Evolutionary conservation across 768 basidiomycete species (phyloP), one percentile per base, ranked within the genome.

Genomic region (Mycena sanguinolenta): DNA sequence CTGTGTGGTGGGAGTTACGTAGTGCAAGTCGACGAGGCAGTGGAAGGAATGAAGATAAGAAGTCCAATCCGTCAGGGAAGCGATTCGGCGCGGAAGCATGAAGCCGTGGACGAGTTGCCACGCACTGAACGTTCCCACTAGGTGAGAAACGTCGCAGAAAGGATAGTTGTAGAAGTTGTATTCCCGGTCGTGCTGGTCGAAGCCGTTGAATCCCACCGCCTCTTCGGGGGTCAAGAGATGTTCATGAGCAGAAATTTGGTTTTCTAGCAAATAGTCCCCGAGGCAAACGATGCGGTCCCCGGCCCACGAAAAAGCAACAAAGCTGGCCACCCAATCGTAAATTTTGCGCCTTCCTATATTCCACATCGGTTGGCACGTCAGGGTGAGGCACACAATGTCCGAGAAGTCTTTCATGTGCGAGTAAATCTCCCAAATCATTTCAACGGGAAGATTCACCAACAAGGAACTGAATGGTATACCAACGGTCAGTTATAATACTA

Each of bases 251-350:
- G 61, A 12, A 25, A 55, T 59, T 1, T 54, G 13, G 50, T 54
- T 34, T 4, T 21, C n/a, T n/a, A n/a, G 4, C n/a, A 54, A 32
- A n/a, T 30, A 34, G 6, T 34, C 38, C 6, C 66, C 66, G n/a
- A 61, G 19, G 30, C 58, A 67, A 14, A 67, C 32, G 38, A 67
- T 61, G 34, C 66, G 58, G 53, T 67, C 58, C 30, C 66, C 66
- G 0, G 28, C 42, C 28, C 66, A 67, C 10, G 52, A 60, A 14
- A 14, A 27, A 2, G 7, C n/a, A 9, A 52, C 52, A 5, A n/a
- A 38, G 3, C 42, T 10, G 0, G 38, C 52, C 12, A 61, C 28
- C 21, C 21, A 53, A 21, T 44, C 38, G 23, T 67, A 53, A 14
- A 67, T 44, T 13, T 60, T 21, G 7, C 39, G 14, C n/a, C 58